Percentiles rank a stretch among this genome's conserved stretches.
phyloP scores from a whole-genome alignment of 805 yeast genomes.

The Candida morakotiae region DNA sequence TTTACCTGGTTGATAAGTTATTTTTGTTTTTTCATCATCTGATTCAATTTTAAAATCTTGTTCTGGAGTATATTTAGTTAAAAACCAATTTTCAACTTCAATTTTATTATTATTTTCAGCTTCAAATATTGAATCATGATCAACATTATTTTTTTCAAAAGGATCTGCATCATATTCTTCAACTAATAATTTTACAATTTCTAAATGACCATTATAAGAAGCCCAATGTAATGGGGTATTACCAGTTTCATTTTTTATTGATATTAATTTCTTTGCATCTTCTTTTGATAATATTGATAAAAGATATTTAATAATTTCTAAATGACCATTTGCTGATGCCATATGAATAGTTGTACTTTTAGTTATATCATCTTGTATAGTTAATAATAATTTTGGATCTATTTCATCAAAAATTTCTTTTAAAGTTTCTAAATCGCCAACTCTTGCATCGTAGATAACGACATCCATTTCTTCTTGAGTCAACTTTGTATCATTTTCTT shows the following conservation, averaged over 20 bases:
- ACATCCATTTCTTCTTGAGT: constrained; percentile 79
- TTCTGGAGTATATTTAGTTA: constrained; percentile 67
- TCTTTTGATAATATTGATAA: constrained; percentile 43
- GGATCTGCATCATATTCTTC: constrained; percentile 80
- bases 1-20: constrained; percentile 40
- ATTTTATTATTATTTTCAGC: constrained; percentile 78
- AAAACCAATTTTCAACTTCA: constrained; percentile 73
- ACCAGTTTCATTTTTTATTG: constrained; percentile 65
- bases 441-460: constrained; percentile 78
- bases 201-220: constrained; percentile 77
- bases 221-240: constrained; percentile 99
- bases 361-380: constrained; percentile 60
- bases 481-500: constrained; percentile 14
- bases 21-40: constrained; percentile 37
- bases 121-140: constrained; percentile 83
- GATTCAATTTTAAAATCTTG: constrained; percentile 46
- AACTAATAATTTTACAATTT: constrained; percentile 63
- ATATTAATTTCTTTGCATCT: constrained; percentile 35
- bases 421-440: constrained; percentile 78
- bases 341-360: constrained; percentile 80
- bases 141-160: constrained; percentile 65
- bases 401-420: constrained; percentile 61
- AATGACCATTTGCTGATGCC: constrained; percentile 95
- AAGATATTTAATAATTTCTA: constrained; percentile 59
- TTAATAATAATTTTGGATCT: constrained; percentile 38